These are phyloP conservation scores for Neurospora sp. DNA, from an alignment of 495 filamentous ascomycete species.

Conservation along the genomic window DNA sequence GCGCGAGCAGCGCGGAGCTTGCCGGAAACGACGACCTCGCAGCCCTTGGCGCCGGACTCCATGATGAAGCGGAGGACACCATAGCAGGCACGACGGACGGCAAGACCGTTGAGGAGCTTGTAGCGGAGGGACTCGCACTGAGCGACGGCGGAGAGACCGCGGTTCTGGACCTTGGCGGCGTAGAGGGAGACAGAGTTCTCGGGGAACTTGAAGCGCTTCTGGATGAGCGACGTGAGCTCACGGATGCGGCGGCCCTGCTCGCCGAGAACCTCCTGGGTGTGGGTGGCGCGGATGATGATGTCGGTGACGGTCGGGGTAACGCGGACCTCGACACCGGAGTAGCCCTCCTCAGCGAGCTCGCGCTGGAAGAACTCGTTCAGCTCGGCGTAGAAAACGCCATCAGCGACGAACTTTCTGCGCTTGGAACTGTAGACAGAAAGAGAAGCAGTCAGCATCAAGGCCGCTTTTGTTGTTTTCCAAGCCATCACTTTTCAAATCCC, in stretches of 20 bases:
- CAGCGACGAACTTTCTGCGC: constrained; percentile 99
- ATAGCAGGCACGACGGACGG: constrained; percentile 95
- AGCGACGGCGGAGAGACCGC: constrained; percentile 96
- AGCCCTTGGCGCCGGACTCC: constrained; percentile 98
- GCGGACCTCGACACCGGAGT: constrained; percentile 99
- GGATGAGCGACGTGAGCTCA: constrained; percentile 98
- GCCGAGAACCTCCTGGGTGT: constrained; percentile 99
- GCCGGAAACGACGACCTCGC: constrained; percentile 97
- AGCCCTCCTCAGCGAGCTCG: constrained; percentile 98
- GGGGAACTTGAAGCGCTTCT: constrained; percentile 99
- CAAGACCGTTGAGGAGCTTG: constrained; percentile 98
- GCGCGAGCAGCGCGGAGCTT: constrained; percentile 97
- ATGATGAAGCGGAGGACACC: constrained; percentile 99
- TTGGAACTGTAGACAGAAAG: constrained; percentile 57
- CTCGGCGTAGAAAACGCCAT: constrained; percentile 99
- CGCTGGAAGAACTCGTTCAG: constrained; percentile 99
- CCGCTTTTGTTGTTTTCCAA: neutral
- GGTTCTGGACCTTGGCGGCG: constrained; percentile 99
- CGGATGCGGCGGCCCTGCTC: constrained; percentile 99
- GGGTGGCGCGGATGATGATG: constrained; percentile 99
- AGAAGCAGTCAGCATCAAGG: constrained; percentile 11
- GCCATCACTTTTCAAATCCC: neutral
- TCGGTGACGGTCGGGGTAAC: constrained; percentile 99
- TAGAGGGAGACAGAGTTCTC: constrained; percentile 99
- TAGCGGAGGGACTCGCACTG: constrained; percentile 99